phyloP scores from a whole-genome alignment of 2,329 filamentous ascomycete species.

The Ascochyta lentis region DNA sequence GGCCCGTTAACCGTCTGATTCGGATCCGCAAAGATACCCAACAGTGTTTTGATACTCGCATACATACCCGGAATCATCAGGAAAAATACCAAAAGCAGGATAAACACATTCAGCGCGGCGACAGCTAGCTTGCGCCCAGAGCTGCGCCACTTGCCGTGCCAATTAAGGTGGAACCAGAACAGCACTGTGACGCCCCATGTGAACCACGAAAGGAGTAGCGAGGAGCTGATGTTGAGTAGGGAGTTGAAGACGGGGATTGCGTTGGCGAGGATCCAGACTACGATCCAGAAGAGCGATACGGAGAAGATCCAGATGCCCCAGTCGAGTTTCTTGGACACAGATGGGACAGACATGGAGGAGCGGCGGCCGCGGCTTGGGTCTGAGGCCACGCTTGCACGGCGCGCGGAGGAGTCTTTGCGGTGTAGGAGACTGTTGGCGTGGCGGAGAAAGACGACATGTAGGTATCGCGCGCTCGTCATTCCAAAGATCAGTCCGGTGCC shows the following conservation, averaged over 20 bases:
- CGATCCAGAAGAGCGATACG: conserved; percentile 35
- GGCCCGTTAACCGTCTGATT: conserved; percentile 32
- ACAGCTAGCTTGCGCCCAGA: conserved; percentile 28
- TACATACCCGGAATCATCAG: conserved; percentile 39
- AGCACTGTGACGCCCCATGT: conserved; percentile 38
- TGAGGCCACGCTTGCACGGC: conserved; percentile 10
- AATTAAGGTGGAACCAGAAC: conserved; percentile 41
- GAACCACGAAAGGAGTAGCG: conserved; percentile 36
- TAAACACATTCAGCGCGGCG: conserved; percentile 30
- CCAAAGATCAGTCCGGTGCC: conserved; percentile 35
- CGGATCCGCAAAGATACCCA: conserved; percentile 34
- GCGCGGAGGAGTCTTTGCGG: conserved; percentile 17
- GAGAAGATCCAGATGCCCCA: conserved; percentile 32
- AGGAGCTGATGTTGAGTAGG: conserved; percentile 35
- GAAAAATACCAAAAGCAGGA: conserved; percentile 30
- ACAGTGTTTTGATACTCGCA: conserved; percentile 29
- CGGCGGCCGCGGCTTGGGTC: conserved; percentile 25
- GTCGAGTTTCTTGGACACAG: conserved; percentile 25
- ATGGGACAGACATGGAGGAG: conserved; percentile 20
- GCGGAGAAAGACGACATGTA: conserved; percentile 34
- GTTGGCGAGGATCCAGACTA: conserved; percentile 38
- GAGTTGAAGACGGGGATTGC: conserved; percentile 38
- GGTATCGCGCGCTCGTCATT: conserved; percentile 32
- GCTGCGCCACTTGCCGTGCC: conserved; percentile 33
- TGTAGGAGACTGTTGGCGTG: conserved; percentile 21